Percentiles rank a stretch among this genome's conserved stretches.
These are phyloP conservation scores for Penicillium canescens DNA, from an alignment of 495 filamentous ascomycete species.

Conservation along the genomic window DNA sequence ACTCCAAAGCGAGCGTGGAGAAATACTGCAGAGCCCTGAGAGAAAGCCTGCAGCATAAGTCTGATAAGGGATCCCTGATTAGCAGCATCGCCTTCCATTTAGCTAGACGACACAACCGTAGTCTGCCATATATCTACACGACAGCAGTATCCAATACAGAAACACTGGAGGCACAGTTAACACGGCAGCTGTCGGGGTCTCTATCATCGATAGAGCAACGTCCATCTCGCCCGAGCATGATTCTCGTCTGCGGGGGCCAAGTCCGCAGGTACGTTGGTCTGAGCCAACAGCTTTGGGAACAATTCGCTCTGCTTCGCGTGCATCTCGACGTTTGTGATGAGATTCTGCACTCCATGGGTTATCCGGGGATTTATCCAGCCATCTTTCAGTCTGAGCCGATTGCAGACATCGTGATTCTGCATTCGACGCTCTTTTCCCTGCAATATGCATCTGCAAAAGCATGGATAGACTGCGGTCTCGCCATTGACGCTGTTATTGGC, in stretches of 20 bases:
- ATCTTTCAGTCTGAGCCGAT: slow-evolving; percentile 44
- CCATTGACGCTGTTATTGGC: slow-evolving; percentile 39
- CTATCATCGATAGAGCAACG: neutral
- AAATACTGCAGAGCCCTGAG: neutral
- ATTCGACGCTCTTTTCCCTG: slow-evolving; percentile 42
- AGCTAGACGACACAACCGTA: neutral
- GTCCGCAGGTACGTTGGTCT: slow-evolving; percentile 15
- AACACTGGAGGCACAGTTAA: neutral
- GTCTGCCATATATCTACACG: neutral
- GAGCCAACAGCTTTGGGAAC: slow-evolving; percentile 23
- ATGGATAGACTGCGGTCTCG: slow-evolving; percentile 53
- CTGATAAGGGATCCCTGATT: neutral
- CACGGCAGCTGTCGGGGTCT: neutral
- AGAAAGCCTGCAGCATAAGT: neutral
- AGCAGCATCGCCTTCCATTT: neutral
- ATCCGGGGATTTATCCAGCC: slow-evolving; percentile 37
- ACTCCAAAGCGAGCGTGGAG: neutral
- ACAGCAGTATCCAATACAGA: slow-evolving; percentile 3
- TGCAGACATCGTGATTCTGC: slow-evolving; percentile 37
- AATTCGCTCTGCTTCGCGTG: slow-evolving; percentile 22
- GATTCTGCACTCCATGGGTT: slow-evolving; percentile 22
- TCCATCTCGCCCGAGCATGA: slow-evolving; percentile 11
- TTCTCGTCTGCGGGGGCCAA: slow-evolving; percentile 37
- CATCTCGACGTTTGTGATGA: slow-evolving; percentile 40
- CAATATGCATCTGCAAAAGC: slow-evolving; percentile 50